A percentile compares a stretch with the other conserved stretches of the same genome.
phyloP scores from a whole-genome alignment of 805 yeast species.

The Cyberlindnera mississippiensis region DNA sequence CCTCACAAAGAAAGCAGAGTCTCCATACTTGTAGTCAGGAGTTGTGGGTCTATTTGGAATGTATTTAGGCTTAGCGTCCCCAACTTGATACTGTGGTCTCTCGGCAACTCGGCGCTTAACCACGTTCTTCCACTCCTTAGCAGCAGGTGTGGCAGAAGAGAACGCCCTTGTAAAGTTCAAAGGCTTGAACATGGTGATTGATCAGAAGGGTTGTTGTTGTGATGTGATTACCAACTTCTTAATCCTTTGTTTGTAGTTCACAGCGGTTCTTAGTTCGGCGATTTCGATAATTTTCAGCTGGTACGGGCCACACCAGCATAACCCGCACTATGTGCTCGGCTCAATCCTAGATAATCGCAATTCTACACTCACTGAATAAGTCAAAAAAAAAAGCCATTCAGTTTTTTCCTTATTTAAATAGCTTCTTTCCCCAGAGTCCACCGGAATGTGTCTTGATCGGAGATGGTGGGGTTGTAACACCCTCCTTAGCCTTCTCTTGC shows the following conservation, averaged over 20 bases:
- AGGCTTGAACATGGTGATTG: conserved; percentile 14
- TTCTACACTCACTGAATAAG: background rate
- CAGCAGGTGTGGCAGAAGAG: conserved; percentile 12
- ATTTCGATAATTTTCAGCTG: conserved; percentile 1
- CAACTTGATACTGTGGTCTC: conserved; percentile 43
- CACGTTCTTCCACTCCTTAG: conserved; percentile 40
- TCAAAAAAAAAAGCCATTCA: background rate
- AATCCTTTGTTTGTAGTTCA: too few relatives aligned
- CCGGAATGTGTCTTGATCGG: background rate
- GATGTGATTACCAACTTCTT: background rate
- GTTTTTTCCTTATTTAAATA: conserved; percentile 16
- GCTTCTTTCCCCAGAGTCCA: conserved; percentile 23
- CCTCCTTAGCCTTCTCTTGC: conserved; percentile 1
- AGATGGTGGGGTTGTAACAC: conserved; percentile 1
- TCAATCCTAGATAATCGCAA: too few relatives aligned
- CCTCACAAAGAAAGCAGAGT: conserved; percentile 72
- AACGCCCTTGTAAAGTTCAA: conserved; percentile 21
- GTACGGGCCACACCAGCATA: conserved; percentile 12
- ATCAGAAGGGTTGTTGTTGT: background rate
- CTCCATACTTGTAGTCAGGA: conserved; percentile 78
- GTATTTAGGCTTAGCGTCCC: conserved; percentile 47
- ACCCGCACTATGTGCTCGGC: too few relatives aligned
- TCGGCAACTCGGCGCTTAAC: conserved; percentile 45
- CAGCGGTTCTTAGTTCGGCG: background rate
- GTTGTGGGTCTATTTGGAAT: conserved; percentile 42